These are phyloP conservation scores for Metarhizium album DNA, from an alignment of 2,329 filamentous ascomycete genomes.

Conservation along the genomic window DNA sequence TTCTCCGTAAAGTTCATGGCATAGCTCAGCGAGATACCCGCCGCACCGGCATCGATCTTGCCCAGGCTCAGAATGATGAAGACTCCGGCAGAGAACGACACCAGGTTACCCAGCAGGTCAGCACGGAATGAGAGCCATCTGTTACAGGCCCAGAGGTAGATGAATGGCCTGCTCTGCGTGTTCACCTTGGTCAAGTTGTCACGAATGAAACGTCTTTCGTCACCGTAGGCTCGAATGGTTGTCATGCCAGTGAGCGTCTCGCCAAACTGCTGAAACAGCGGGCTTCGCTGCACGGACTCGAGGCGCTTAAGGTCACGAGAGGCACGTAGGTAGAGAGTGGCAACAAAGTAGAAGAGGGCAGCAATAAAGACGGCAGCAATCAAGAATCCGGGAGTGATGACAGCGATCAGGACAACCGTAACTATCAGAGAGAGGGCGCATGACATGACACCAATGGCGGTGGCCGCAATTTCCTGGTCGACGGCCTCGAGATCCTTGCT, in stretches of 20 bases:
- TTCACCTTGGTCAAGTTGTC: slow-evolving; percentile 87
- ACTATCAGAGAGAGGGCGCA: slow-evolving; percentile 61
- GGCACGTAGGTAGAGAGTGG: slow-evolving; percentile 77
- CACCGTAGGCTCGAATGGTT: slow-evolving; percentile 92
- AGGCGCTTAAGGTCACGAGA: slow-evolving; percentile 94
- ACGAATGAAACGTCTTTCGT: slow-evolving; percentile 83
- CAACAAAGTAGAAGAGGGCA: slow-evolving; percentile 69
- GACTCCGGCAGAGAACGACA: slow-evolving; percentile 85
- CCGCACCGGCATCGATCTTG: slow-evolving; percentile 77
- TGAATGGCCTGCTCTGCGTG: slow-evolving; percentile 82
- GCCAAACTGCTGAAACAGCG: slow-evolving; percentile 94
- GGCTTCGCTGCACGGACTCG: slow-evolving; percentile 88
- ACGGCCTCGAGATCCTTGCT: slow-evolving; percentile 94
- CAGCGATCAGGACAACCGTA: slow-evolving; percentile 76
- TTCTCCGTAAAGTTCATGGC: slow-evolving; percentile 96
- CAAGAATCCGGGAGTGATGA: slow-evolving; percentile 84
- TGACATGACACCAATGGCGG: slow-evolving; percentile 68
- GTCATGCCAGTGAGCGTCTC: slow-evolving; percentile 92
- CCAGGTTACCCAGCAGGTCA: slow-evolving; percentile 79
- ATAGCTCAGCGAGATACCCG: slow-evolving; percentile 88
- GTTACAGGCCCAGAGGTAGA: slow-evolving; percentile 93
- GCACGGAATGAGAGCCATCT: slow-evolving; percentile 92
- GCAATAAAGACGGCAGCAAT: slow-evolving; percentile 81
- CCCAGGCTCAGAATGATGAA: slow-evolving; percentile 82
- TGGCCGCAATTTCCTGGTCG: slow-evolving; percentile 89